Evolutionary conservation across 495 filamentous ascomycete species (phyloP).

Genomic region (Cairneyella variabilis): DNA sequence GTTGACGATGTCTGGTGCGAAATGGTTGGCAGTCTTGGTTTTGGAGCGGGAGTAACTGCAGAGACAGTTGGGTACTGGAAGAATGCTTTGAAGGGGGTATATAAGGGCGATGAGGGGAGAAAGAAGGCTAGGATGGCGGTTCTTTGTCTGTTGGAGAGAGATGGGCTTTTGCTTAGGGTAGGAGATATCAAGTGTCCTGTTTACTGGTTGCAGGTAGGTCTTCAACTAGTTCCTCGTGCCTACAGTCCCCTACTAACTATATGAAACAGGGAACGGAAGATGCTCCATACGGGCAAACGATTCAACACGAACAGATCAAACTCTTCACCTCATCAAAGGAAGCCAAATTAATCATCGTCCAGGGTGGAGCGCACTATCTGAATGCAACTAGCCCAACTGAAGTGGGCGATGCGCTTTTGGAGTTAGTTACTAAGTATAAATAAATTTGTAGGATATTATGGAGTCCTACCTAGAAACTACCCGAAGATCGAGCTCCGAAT

Average conservation of each 20-base stretch:
- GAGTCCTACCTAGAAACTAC: no score
- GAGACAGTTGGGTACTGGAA: constrained; percentile 48
- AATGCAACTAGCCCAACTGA: constrained; percentile 52
- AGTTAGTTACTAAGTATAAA: no score
- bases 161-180: constrained; percentile 50
- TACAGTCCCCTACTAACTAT: background rate
- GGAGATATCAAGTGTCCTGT: constrained; percentile 56
- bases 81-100: constrained; percentile 47
- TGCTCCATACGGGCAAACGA: constrained; percentile 41
- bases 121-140: constrained; percentile 51
- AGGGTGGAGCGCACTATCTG: constrained; percentile 56
- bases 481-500: no score
- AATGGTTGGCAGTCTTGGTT: constrained; percentile 51
- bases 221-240: background rate
- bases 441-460: no score
- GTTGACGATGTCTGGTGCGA: constrained; percentile 51
- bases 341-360: constrained; percentile 42
- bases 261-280: constrained; percentile 48
- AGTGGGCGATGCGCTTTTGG: constrained; percentile 46
- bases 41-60: constrained; percentile 41
- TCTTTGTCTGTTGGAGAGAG: constrained; percentile 54
- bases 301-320: constrained; percentile 53
- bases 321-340: constrained; percentile 50
- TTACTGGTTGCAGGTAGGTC: constrained; percentile 55
- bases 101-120: constrained; percentile 56